phyloP scores from a whole-genome alignment of 176 grass and related monocot genomes.

The sorghum (Sorghum bicolor) region DNA sequence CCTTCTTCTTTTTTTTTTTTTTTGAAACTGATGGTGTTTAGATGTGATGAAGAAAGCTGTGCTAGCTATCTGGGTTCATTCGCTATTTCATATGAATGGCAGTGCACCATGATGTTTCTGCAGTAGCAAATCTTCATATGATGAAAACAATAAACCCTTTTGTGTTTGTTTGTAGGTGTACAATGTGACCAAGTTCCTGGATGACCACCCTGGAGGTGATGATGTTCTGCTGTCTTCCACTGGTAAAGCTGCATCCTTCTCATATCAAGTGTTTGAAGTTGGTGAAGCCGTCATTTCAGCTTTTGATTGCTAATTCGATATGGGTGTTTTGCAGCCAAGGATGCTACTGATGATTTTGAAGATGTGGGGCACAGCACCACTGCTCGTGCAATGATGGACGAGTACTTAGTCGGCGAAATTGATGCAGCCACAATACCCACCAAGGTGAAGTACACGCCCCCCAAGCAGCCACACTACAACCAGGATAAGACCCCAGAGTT shows the following conservation, averaged over 20 bases:
- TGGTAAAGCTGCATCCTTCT: constrained; percentile 46
- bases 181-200: constrained; percentile 94
- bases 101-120: background rate
- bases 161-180: constrained; percentile 52
- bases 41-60: background rate
- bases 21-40: background rate
- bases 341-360: constrained; percentile 75
- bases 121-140: background rate
- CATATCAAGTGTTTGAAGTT: background rate
- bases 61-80: background rate
- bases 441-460: constrained; percentile 83
- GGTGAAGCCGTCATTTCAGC: background rate
- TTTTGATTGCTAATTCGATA: background rate
- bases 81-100: background rate
- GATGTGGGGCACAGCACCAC: constrained; percentile 72
- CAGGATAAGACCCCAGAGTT: constrained; percentile 88
- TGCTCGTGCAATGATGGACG: constrained; percentile 71
- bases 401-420: constrained; percentile 58
- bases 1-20: too few relatives aligned
- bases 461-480: constrained; percentile 88
- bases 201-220: constrained; percentile 97
- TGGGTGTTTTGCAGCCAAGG: constrained; percentile 45
- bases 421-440: constrained; percentile 67
- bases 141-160: background rate
- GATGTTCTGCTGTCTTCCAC: constrained; percentile 88